These are phyloP conservation scores for Pezicula neosporulosa DNA, from an alignment of 2,329 filamentous ascomycete species.

Conservation along the genomic window DNA sequence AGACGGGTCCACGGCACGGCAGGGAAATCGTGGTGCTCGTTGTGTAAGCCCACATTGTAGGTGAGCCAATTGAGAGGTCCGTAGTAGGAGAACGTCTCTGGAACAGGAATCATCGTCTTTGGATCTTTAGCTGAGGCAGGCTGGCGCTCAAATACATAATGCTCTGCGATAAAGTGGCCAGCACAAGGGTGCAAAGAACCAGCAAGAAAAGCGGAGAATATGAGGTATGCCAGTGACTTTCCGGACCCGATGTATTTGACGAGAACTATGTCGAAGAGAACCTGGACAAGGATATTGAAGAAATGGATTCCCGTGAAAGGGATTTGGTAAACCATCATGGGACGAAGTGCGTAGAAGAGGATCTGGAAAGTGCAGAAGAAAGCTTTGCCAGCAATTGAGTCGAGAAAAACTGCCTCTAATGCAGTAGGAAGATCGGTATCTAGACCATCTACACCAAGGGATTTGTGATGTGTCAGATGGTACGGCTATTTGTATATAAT, in stretches of 20 bases:
- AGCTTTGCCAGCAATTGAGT: slow-evolving; percentile 92
- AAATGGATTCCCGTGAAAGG: slow-evolving; percentile 83
- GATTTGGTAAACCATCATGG: slow-evolving; percentile 89
- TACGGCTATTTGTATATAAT: slow-evolving; percentile 63
- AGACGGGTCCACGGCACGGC: slow-evolving; percentile 93
- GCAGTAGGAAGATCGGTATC: slow-evolving; percentile 94
- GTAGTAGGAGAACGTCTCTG: slow-evolving; percentile 97
- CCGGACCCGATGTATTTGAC: slow-evolving; percentile 52
- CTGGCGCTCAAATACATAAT: slow-evolving; percentile 75
- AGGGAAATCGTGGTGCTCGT: slow-evolving; percentile 98
- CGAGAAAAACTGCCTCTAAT: slow-evolving; percentile 86
- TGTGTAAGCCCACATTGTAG: slow-evolving; percentile 97
- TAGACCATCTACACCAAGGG: slow-evolving; percentile 90
- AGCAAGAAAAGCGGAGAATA: slow-evolving; percentile 88
- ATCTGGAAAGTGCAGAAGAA: slow-evolving; percentile 99
- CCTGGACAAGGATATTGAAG: slow-evolving; percentile 75
- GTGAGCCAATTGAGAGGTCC: slow-evolving; percentile 87
- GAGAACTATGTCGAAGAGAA: slow-evolving; percentile 72
- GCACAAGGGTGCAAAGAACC: slow-evolving; percentile 92
- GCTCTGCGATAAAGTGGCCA: slow-evolving; percentile 97
- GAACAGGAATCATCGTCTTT: slow-evolving; percentile 56
- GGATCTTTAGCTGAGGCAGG: slow-evolving; percentile 48
- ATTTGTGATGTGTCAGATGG: slow-evolving; percentile 98
- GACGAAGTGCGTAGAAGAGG: slow-evolving; percentile 94
- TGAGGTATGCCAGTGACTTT: slow-evolving; percentile 73